A percentile compares a stretch with the other conserved stretches of the same genome.
phyloP scores from a whole-genome alignment of 129 eudicot genomes.

The Artemisia argyi region DNA sequence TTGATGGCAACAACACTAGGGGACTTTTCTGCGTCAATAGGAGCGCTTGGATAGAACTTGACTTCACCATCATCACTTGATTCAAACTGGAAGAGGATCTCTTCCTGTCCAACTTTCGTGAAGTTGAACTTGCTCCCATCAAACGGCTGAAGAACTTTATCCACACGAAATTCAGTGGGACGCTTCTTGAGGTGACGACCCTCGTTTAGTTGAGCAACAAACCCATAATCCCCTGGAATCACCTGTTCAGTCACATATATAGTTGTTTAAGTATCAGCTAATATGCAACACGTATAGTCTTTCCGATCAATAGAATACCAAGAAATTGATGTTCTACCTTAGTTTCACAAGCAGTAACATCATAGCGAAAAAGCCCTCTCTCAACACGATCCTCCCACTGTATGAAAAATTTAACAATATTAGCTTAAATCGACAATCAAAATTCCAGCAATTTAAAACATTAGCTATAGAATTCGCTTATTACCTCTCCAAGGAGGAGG shows the following conservation, averaged over 20 bases:
- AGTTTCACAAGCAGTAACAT: conserved; percentile 97
- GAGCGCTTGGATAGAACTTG: conserved; percentile 80
- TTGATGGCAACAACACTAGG: conserved; percentile 99
- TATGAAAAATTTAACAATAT: conserved; percentile 5
- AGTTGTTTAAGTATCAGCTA: background rate
- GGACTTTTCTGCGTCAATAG: conserved; percentile 60
- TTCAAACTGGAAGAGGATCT: conserved; percentile 94
- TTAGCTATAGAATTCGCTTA: background rate
- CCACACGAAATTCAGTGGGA: conserved; percentile 98
- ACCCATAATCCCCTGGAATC: conserved; percentile 84
- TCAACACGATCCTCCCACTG: conserved; percentile 97
- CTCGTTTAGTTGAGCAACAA: conserved; percentile 94
- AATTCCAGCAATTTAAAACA: background rate
- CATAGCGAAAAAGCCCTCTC: conserved; percentile 93
- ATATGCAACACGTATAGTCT: background rate
- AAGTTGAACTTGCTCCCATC: conserved; percentile 96
- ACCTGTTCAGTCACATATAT: conserved; percentile 48
- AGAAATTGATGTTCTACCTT: conserved; percentile 47
- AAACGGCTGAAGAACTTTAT: conserved; percentile 92
- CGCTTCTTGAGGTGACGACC: conserved; percentile 99
- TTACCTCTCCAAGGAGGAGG: conserved; percentile 93
- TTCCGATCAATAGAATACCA: background rate
- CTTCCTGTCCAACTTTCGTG: conserved; percentile 98
- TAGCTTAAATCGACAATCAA: background rate
- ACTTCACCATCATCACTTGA: conserved; percentile 73